phyloP scores from a whole-genome alignment of 108 stramenopile species.

The Stephanodiscus triporus region DNA sequence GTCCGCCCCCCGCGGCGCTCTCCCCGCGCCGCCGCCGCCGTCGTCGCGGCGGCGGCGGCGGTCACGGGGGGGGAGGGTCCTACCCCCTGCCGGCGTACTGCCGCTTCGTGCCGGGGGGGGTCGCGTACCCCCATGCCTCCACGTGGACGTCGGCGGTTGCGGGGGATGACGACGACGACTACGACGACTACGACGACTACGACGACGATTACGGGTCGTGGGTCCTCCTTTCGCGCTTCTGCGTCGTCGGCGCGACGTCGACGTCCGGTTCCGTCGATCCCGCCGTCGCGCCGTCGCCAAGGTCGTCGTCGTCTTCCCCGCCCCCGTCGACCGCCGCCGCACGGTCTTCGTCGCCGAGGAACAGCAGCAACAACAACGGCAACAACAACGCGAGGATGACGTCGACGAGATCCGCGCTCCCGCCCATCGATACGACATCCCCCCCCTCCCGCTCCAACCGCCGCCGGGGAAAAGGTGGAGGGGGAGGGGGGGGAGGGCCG shows the following conservation, averaged over 20 bases:
- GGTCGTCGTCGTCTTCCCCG: no score
- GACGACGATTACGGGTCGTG: background rate
- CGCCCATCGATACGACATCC: no score
- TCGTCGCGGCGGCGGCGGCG: no score
- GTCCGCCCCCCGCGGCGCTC: conserved; percentile 1
- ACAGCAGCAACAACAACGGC: no score
- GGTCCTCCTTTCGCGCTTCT: background rate
- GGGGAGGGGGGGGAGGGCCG: background rate
- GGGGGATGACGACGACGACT: background rate
- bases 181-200: conserved; percentile 1
- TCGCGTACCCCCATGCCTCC: conserved; percentile 32
- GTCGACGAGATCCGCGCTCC: no score
- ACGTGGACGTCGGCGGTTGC: no score
- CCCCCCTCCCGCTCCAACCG: no score
- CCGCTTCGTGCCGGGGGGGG: conserved; percentile 76
- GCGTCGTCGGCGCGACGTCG: background rate
- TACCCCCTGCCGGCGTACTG: conserved; percentile 78
- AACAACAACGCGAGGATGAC: no score
- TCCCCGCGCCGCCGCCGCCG: background rate
- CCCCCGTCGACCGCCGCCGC: no score
- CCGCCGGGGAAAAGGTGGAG: no score
- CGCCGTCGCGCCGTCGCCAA: no score
- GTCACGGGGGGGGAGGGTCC: conserved; percentile 26
- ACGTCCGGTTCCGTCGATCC: background rate
- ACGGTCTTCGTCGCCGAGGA: no score